These are phyloP conservation scores for Cladosporium sp. DNA, from an alignment of 2,329 filamentous ascomycete genomes.

Conservation along the genomic window DNA sequence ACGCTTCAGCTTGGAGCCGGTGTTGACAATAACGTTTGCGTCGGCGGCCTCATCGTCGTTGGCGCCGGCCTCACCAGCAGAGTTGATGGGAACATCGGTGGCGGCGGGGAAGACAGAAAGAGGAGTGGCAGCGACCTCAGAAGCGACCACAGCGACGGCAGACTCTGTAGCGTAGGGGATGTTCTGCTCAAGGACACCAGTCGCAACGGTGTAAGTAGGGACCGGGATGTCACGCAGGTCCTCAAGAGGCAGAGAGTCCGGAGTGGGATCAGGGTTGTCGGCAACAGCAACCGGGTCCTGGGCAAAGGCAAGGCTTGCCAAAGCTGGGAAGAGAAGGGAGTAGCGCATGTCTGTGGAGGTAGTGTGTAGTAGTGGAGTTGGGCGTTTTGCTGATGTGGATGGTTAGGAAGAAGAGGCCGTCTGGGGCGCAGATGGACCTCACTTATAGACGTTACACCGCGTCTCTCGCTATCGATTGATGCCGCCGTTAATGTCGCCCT, in stretches of 20 bases:
- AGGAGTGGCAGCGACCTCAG: slow-evolving; percentile 5
- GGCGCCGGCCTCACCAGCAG: background rate
- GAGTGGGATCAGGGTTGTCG: slow-evolving; percentile 11
- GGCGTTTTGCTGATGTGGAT: background rate
- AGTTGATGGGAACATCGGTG: slow-evolving; percentile 14
- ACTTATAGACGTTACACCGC: background rate
- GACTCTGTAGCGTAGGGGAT: slow-evolving; percentile 6
- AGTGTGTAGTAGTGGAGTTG: background rate
- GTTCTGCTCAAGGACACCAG: background rate
- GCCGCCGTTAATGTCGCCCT: background rate
- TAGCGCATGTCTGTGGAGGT: background rate
- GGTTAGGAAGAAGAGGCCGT: background rate
- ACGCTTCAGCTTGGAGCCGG: slow-evolving; percentile 9
- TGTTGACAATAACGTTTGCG: slow-evolving; percentile 3
- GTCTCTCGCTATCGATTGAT: background rate
- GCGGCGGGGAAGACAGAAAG: slow-evolving; percentile 10
- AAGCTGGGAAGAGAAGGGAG: slow-evolving; percentile 1
- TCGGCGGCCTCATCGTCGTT: background rate
- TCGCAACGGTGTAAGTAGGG: slow-evolving; percentile 21
- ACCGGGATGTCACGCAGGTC: slow-evolving; percentile 18
- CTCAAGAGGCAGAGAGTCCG: slow-evolving; percentile 22
- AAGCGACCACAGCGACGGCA: background rate
- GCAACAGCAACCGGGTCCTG: slow-evolving; percentile 5
- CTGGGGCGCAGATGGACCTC: background rate
- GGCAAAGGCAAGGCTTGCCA: slow-evolving; percentile 18